Evolutionary conservation across 768 basidiomycete genomes (phyloP).

Genomic region (Podaxis sp.): DNA sequence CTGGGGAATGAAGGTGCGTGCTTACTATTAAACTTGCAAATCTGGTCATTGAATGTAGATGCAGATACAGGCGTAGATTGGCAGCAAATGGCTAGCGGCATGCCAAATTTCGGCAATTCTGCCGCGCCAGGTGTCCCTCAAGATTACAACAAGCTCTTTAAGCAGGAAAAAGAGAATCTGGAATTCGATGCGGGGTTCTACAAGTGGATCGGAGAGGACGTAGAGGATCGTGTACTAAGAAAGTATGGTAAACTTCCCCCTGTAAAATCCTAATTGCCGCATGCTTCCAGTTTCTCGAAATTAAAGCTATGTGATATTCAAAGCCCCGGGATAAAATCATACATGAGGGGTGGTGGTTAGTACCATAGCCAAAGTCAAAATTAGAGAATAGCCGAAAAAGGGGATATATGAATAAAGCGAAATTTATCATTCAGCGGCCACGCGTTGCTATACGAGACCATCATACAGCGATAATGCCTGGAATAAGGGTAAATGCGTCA

Average conservation of each 20-base stretch:
- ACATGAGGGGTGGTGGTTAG: slow-evolving; percentile 9
- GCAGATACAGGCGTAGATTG: neutral
- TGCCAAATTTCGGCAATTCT: slow-evolving; percentile 54
- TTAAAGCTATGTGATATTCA: slow-evolving; percentile 6
- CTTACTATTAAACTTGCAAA: slow-evolving; percentile 2
- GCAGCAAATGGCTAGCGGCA: slow-evolving; percentile 78
- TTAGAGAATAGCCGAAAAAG: neutral
- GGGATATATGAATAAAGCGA: slow-evolving; percentile 3
- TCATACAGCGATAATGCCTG: slow-evolving; percentile 95
- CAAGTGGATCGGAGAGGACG: slow-evolving; percentile 76
- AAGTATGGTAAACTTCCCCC: slow-evolving; percentile 66
- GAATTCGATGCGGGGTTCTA: slow-evolving; percentile 89
- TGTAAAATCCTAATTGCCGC: slow-evolving; percentile 23
- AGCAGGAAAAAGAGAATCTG: slow-evolving; percentile 88
- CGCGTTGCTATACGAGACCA: slow-evolving; percentile 68
- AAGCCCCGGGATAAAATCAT: slow-evolving; percentile 2
- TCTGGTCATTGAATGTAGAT: neutral
- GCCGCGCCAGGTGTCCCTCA: slow-evolving; percentile 58
- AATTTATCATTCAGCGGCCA: neutral
- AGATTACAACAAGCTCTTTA: slow-evolving; percentile 88
- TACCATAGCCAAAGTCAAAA: neutral
- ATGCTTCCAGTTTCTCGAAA: slow-evolving; percentile 19
- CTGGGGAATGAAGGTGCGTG: slow-evolving; percentile 83
- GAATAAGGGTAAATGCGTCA: slow-evolving; percentile 13
- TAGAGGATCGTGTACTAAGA: slow-evolving; percentile 75